These are phyloP conservation scores for Ceratocystis lukuohia DNA, from an alignment of 2,329 filamentous ascomycete species.

Conservation along the genomic window DNA sequence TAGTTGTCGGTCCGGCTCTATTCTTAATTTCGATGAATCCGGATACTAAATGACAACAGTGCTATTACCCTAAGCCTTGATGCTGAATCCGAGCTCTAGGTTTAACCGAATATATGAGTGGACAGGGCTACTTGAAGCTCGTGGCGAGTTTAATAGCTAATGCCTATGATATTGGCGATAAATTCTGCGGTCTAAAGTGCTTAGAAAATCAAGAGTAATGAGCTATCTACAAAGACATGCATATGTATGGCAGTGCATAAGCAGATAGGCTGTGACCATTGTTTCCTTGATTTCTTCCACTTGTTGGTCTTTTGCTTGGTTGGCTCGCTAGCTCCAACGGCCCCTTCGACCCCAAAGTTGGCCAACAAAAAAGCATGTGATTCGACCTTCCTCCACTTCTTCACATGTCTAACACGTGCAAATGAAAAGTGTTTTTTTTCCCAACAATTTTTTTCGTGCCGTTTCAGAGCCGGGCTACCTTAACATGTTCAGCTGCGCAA, in stretches of 20 bases:
- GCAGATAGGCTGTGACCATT: not conserved
- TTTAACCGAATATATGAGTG: not conserved
- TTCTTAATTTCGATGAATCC: not conserved
- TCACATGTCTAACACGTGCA: conserved; percentile 18
- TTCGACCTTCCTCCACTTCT: conserved; percentile 14
- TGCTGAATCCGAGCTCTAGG: not conserved
- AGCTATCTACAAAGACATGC: not conserved
- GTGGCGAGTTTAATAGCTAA: not conserved
- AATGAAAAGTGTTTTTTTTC: conserved; percentile 15
- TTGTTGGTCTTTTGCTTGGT: not conserved
- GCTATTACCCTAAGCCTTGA: not conserved
- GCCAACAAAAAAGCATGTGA: conserved; percentile 20
- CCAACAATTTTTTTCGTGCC: conserved; percentile 18
- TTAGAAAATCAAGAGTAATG: too few relatives aligned
- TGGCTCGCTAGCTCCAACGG: conserved; percentile 7
- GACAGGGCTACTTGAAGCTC: not conserved
- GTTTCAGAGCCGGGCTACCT: not conserved
- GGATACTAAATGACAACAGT: not conserved
- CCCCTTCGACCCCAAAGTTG: conserved; percentile 5
- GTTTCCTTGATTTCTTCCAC: not conserved
- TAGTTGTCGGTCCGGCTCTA: not conserved
- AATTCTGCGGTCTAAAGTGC: too few relatives aligned
- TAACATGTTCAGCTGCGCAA: not conserved
- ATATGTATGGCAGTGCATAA: not conserved
- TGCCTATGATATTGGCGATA: too few relatives aligned